Base-by-base conservation (phyloP, 108 stramenopile genomes). In the Pseudonitzschia multiseries region DNA sequence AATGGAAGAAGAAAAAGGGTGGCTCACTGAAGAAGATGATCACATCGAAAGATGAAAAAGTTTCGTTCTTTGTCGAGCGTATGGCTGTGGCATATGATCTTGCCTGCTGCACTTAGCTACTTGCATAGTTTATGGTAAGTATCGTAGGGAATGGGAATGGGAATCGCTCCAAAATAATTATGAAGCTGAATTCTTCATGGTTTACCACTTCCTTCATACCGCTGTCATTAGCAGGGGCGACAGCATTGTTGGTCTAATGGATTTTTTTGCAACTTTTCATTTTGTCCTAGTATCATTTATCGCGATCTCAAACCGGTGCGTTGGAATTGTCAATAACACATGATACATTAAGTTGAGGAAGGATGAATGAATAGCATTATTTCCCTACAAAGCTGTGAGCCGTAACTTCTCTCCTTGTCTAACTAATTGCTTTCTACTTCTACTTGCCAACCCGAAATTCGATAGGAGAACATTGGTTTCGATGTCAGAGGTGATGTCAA, bases 11-110 rank as follows among this genome's bases (percentile, higher is more conserved):
- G 67, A 56, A 68, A 33, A 75, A 52, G 68, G 83, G 74, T 44
- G 93, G 90, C 21, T 13, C 61, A 40, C 33, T 91, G 0, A 77
- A 81, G 41, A 88, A 81, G 65, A 28, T 90, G 18, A 66, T 81
- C 46, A 83, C 81, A 59, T 88, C 89, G 22, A 91, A 94, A 65
- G 89, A 86, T 46, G 74, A 77, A 26, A 73, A 66, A 78, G 75
- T 17, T 73, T 83, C 77, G 63, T 88, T 81, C 70, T 90, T 75
- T 86, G 73, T 78, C 17, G 90, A 94, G 48, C 80, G 89, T 54
- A 76, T 89, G 61, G 68, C 86, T 27, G 87, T 87, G 22, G 90
- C 89, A 43, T 89, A 90, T 70, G 93, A 94, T 78, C 75, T 94
- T 41, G 72, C 82, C 13, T 87, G 86, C n/a, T 56, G 93, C 89